A percentile compares a stretch with the other conserved stretches of the same genome.
phyloP scores from a whole-genome alignment of 2,329 filamentous ascomycete genomes.

The Zasmidium citrigriseum region DNA sequence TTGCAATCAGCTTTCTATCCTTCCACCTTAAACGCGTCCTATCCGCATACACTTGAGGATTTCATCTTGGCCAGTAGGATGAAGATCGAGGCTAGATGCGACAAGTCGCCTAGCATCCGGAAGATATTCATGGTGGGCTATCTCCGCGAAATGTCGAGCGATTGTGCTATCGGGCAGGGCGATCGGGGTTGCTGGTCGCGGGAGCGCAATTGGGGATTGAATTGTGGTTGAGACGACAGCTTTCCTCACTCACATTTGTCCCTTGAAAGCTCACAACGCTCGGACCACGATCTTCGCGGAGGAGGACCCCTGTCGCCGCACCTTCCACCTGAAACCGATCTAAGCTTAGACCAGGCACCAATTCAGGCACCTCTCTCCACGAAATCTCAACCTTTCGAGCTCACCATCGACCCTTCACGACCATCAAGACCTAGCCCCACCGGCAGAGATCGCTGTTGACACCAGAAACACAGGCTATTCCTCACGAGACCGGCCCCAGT shows the following conservation, averaged over 20 bases:
- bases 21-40: not conserved
- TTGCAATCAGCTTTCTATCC: conserved; percentile 1
- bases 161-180: conserved; percentile 5
- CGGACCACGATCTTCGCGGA: not conserved
- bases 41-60: conserved; percentile 69
- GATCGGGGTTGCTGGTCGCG: not conserved
- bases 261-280: not conserved
- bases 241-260: not conserved
- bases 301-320: not conserved
- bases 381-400: no score
- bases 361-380: not conserved
- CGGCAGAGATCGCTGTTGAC: no score
- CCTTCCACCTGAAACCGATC: not conserved
- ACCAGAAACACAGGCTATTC: no score
- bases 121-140: conserved; percentile 65
- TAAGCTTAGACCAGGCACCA: not conserved
- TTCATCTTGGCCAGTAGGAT: conserved; percentile 98
- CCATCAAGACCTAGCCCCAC: no score
- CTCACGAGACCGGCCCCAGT: no score
- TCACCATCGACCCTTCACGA: no score
- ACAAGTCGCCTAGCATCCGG: conserved; percentile 79
- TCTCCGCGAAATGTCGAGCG: conserved; percentile 4
- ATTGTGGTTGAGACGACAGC: not conserved
- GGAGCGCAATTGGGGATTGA: not conserved
- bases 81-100: conserved; percentile 89